These are phyloP conservation scores for Glycine tomentella DNA, from an alignment of 306 rosid species.

Conservation along the genomic window DNA sequence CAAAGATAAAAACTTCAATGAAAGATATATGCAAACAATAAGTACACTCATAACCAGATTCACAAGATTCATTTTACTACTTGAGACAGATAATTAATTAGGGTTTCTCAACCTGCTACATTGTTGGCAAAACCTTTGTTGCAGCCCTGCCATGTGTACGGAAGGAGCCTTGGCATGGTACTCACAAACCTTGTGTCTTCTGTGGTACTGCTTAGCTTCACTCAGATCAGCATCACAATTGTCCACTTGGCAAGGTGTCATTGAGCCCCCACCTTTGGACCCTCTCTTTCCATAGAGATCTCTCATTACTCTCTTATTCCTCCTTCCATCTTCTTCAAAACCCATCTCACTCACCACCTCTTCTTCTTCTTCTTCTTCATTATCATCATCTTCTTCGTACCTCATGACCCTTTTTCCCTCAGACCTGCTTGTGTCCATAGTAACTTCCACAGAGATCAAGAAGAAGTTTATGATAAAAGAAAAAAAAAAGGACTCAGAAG, in stretches of 20 bases:
- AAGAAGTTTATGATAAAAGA: constrained; percentile 10
- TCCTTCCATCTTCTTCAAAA: constrained; percentile 60
- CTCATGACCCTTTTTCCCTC: constrained; percentile 69
- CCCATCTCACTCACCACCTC: constrained; percentile 50
- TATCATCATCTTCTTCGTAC: constrained; percentile 47
- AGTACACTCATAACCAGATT: too few species aligned
- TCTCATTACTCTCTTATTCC: constrained; percentile 46
- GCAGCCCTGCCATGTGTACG: constrained; percentile 61
- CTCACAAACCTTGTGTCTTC: constrained; percentile 91
- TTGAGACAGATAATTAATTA: constrained; percentile 45
- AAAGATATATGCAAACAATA: neutral
- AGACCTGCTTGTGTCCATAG: constrained; percentile 64
- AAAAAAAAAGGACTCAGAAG: constrained; percentile 4
- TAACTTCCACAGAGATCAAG: constrained; percentile 47
- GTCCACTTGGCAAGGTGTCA: constrained; percentile 71
- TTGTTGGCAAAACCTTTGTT: constrained; percentile 95
- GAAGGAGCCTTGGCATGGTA: constrained; percentile 69
- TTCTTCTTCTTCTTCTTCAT: constrained; percentile 41
- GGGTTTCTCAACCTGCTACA: constrained; percentile 94
- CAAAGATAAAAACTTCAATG: constrained; percentile 1
- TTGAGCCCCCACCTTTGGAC: constrained; percentile 59
- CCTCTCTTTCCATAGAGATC: constrained; percentile 50
- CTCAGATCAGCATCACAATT: constrained; percentile 73
- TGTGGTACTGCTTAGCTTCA: constrained; percentile 67
- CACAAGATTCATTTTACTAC: neutral